Evolutionary conservation across 1,284 basidiomycete genomes (phyloP).

Genomic region (Apiotrichum laibachii): DNA sequence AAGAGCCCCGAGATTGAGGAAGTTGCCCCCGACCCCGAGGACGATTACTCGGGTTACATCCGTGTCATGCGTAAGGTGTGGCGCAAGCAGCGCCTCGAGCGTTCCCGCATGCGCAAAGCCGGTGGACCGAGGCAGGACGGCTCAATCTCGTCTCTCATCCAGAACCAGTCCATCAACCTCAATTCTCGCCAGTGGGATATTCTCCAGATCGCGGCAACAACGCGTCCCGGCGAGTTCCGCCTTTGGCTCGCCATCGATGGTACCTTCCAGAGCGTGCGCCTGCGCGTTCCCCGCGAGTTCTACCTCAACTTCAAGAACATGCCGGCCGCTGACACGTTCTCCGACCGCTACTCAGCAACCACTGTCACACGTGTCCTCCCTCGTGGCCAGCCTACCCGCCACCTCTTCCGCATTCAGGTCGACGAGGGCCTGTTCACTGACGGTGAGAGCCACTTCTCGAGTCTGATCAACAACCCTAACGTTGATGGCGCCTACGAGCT

Average conservation of each 20-base stretch:
- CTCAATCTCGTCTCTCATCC: slow-evolving; percentile 72
- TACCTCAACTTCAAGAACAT: slow-evolving; percentile 82
- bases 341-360: slow-evolving; percentile 66
- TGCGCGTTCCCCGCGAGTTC: slow-evolving; percentile 86
- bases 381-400: slow-evolving; percentile 68
- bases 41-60: slow-evolving; percentile 77
- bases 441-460: slow-evolving; percentile 85
- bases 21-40: slow-evolving; percentile 58
- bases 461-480: slow-evolving; percentile 88
- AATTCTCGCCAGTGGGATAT: slow-evolving; percentile 83
- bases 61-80: slow-evolving; percentile 76
- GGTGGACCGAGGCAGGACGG: slow-evolving; percentile 53
- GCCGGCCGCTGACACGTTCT: slow-evolving; percentile 65
- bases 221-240: slow-evolving; percentile 76
- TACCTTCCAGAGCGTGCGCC: slow-evolving; percentile 71
- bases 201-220: slow-evolving; percentile 78
- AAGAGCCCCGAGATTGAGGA: slow-evolving; percentile 34
- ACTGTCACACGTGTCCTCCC: slow-evolving; percentile 77
- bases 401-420: slow-evolving; percentile 82
- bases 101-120: slow-evolving; percentile 46
- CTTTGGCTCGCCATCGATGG: slow-evolving; percentile 86
- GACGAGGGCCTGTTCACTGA: slow-evolving; percentile 79
- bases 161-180: slow-evolving; percentile 62
- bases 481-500: slow-evolving; percentile 94
- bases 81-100: slow-evolving; percentile 61